These are phyloP conservation scores for Zhuliangozyma parablackwelliae DNA, from an alignment of 1,139 yeast species.

Conservation along the genomic window DNA sequence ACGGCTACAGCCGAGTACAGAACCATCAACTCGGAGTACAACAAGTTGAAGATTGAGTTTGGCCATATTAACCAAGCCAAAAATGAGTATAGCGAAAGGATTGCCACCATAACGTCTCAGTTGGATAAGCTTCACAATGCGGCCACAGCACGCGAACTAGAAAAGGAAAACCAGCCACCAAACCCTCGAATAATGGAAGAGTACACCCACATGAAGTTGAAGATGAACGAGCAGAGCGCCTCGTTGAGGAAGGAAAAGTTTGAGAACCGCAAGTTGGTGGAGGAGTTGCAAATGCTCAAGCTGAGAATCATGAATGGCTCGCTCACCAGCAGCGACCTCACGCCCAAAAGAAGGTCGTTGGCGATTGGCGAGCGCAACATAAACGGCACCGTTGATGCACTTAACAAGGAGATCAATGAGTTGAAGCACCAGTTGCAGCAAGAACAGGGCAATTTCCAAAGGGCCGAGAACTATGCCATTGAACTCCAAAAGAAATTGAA, in stretches of 20 bases:
- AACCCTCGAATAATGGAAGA: conserved; percentile 37
- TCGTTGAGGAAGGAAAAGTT: conserved; percentile 47
- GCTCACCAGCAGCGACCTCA: conserved; percentile 14
- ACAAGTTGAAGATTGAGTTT: conserved; percentile 32
- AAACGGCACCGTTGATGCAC: conserved; percentile 17
- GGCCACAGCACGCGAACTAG: conserved; percentile 17
- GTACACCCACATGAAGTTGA: conserved; percentile 47
- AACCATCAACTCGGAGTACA: conserved; percentile 13
- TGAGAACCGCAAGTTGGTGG: conserved; percentile 51
- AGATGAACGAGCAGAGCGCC: conserved; percentile 51
- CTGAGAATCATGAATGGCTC: conserved; percentile 27
- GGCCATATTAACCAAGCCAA: conserved; percentile 25
- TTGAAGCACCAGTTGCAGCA: conserved; percentile 35
- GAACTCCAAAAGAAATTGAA: conserved; percentile 45
- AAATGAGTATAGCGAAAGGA: conserved; percentile 23
- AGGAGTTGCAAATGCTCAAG: conserved; percentile 56
- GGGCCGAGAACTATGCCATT: conserved; percentile 46
- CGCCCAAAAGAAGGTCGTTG: conserved; percentile 28
- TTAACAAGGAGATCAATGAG: conserved; percentile 32
- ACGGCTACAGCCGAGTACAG: conserved; percentile 8
- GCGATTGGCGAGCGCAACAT: conserved; percentile 31
- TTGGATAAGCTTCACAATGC: conserved; percentile 18
- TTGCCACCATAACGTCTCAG: conserved; percentile 21
- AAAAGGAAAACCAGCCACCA: conserved; percentile 39
- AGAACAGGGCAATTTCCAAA: conserved; percentile 38